Base-by-base conservation (phyloP, 495 filamentous ascomycete species). In the Penicillium subrubescens region DNA sequence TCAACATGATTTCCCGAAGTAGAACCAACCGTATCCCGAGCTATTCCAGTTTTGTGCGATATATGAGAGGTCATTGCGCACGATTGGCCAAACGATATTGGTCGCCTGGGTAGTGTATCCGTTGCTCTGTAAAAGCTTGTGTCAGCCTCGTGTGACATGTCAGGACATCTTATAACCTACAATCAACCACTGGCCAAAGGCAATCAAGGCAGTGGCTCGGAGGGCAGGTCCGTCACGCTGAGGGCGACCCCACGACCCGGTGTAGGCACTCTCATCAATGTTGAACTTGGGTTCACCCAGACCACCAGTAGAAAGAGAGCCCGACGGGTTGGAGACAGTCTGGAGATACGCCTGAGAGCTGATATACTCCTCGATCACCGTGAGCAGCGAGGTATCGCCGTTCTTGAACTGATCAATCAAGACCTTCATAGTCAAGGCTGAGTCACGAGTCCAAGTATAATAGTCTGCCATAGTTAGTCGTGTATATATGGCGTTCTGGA, bases 401-500 rank as follows among this genome's bases (percentile, higher is more conserved):
- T 83, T 71, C 66, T 78, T 77, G 70, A 90, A 87, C 35, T 82
- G 69, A 64, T 91, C 88, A 39, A 88, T 75, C 34, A 92, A 63
- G 12, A 74, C 73, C 66, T 88, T 89, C 72, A 88, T 81, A 5
- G 85, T 84, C 64, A 92, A 75, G 10, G 86, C 83, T n/a, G 86
- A 82, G 69, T 92, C 90, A 61, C 90, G 80, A n/a, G 86, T 90
- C 89, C 90, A 92, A 12, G 88, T 89, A 64, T 84, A 92, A 52
- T 74, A 81, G 48, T 80, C 77, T 79, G 14, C 19, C 0, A 6
- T 8, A 12, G 23, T 62, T 33, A 61, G 71, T 73, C 67, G 63
- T 82, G 3, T 19, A 14, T 8, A 27, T 12, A 4, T 8, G 5
- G 4, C 2, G 25, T 12, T n/a, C 3, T 8, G 19, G 78, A 84